Evolutionary conservation across 2,329 filamentous ascomycete species (phyloP), one percentile per base, ranked within the genome.

Genomic region (Grosmannia clavigera): DNA sequence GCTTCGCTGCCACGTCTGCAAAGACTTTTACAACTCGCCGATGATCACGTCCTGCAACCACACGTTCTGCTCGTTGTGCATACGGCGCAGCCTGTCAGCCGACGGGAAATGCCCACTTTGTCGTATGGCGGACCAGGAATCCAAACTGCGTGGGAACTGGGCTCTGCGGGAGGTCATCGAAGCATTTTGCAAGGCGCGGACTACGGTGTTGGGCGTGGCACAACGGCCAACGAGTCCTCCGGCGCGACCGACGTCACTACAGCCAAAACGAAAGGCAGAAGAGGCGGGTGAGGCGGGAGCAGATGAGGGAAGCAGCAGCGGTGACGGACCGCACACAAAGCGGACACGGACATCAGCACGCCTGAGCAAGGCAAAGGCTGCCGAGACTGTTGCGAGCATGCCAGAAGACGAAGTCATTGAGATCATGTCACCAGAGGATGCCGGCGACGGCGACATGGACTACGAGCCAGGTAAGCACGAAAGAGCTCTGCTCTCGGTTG

Each of bases 31-130:
- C 76, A 84, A 84, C 63, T 95, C 91, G 57, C 94, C 94, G 0
- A 94, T 99, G 82, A 86, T 96, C 64, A 99, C 94, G 0, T 88
- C 89, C 1, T 99, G 94, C 75, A 88, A 84, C 59, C 94, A 99
- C 71, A 97, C 94, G 0, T 99, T 99, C 70, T 99, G 94, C 78
- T 96, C 92, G 7, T 76, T 95, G 59, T 99, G 94, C 72, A 97
- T 99, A 70, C 87, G 94, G 35, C 81, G 92, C 64, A 90, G 88
- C 62, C 79, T 99, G 0, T 86, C 86, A 2, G 81, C 82, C 38
- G 91, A 96, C 65, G 88, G 90, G 10, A 91, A 88, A 72, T 99
- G 94, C 67, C 94, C 94, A 0, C 78, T 90, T 1, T 99, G 94
- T 73, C 85, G 90, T 58, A 76, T 82, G 6, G 73, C 77, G 0